Evolutionary conservation across 108 stramenopile genomes (phyloP), one percentile per base, ranked within the genome.

Genomic region (Cyclotella baltica): DNA sequence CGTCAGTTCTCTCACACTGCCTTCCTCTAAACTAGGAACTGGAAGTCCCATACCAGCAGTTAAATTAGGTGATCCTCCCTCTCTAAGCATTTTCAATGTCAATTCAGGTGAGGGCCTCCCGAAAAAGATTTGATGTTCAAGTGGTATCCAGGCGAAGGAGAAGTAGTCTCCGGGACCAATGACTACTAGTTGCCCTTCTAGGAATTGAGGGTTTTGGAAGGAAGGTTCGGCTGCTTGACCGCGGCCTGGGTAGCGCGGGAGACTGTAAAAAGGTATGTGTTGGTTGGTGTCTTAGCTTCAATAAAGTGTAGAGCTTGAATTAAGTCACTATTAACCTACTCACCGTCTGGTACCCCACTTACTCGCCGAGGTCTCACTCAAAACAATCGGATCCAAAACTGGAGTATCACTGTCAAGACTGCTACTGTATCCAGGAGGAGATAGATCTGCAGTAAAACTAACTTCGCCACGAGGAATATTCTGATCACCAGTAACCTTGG

Each of bases 101-200:
- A 86, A 15, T 43, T 93, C 93, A 15, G 93, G 89, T 16, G 83
- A 85, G 22, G 93, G 93, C 19, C 93, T 55, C 37, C 92, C 92
- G 38, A 93, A 93, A 80, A 93, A 93, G 47, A 93, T 93, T 67
- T 89, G 88, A 63, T 86, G 85, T 66, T 86, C 86, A 36, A 89
- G 89, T 10, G 92, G 92, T 5, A 93, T 77, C 93, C 93, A 93
- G 10, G 93, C 93, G 62, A 93, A 91, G 65, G 80, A 83, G 70
- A 93, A 93, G 78, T 91, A 93, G 11, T 93, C 89, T 50, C 81
- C 81, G 65, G 85, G 69, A 0, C 90, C 89, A 68, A 93, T 90
- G 13, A 93, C 77, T 31, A 93, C 88, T 3, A 93, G 84, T 65
- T 93, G 93, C 11, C 91, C 93, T 23, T 92, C 89, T 81, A 95